Evolutionary conservation across 2,329 filamentous ascomycete species (phyloP), one percentile per base, ranked within the genome.

Genomic region (Trichophyton verrucosum): DNA sequence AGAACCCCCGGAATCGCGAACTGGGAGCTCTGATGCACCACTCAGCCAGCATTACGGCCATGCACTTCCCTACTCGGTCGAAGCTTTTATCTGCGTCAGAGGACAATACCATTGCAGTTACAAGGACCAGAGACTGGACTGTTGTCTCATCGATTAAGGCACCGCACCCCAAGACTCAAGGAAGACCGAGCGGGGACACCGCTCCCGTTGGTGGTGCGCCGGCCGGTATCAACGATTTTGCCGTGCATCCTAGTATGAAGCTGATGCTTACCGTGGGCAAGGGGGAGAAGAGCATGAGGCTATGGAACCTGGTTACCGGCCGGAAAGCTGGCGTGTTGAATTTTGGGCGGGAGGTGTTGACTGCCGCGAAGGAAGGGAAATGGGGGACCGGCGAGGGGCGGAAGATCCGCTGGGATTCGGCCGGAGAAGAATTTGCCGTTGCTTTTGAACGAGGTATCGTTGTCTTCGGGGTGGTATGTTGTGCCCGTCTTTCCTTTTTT

Each of bases 291-390:
- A 90, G 86, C 69, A 95, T 99, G 88, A 80, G 94, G 65, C 74
- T 97, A 65, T 99, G 94, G 94, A 97, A 99, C 70, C 74, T 99
- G 65, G 91, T 97, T 65, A 97, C 92, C 2, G 94, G 91, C 15
- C 95, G 92, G 77, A 96, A 96, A 77, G 91, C 91, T 0, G 90
- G 91, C 33, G 91, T 96, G 59, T 77, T 99, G 67, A 94, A 89
- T 71, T 97, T 97, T 72, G 82, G 82, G 65, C 81, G 82, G 61
- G 82, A 86, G 0, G 80, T 94, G 68, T 78, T 97, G 59, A 79
- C 82, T 51, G 84, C 88, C 66, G 82, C 88, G 9, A 89, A 89
- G 53, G 90, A 96, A 76, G 82, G 85, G 49, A 85, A 84, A 72
- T 86, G 86, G 72, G 84, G 85, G 51, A 86, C 84, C 51, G 91